Conservation (phyloP, 2,329 filamentous ascomycete genomes). For the Huntiella omanensis region DNA sequence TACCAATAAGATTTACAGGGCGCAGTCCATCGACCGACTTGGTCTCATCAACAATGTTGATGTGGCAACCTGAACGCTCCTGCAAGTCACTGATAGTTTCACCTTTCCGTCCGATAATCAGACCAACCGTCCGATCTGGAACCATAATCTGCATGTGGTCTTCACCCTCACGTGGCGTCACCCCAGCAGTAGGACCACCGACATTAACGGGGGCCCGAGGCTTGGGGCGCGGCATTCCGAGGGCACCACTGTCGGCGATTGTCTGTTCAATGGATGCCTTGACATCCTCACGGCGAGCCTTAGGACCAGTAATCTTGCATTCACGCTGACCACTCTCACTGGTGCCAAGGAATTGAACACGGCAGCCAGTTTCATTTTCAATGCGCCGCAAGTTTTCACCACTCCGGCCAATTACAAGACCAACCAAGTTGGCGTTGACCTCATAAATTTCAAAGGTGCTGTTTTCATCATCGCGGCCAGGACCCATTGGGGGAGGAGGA, state of each 20-base stretch:
- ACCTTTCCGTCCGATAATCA: slow-evolving; percentile 85
- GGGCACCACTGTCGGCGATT: slow-evolving; percentile 12
- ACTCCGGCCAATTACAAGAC: slow-evolving; percentile 75
- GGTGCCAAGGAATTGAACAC: slow-evolving; percentile 74
- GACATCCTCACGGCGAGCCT: slow-evolving; percentile 53
- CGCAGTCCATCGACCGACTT: slow-evolving; percentile 82
- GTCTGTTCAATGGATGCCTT: slow-evolving; percentile 70
- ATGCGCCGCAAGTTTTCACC: slow-evolving; percentile 78
- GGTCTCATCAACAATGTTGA: slow-evolving; percentile 85
- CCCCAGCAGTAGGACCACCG: slow-evolving; percentile 14
- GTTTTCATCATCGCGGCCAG: slow-evolving; percentile 40
- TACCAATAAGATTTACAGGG: slow-evolving; percentile 78
- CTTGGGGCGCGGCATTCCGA: slow-evolving; percentile 28
- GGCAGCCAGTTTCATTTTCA: slow-evolving; percentile 61
- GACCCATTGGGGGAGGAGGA: slow-evolving; percentile 32
- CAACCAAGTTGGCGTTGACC: slow-evolving; percentile 73
- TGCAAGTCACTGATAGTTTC: slow-evolving; percentile 87
- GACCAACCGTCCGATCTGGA: slow-evolving; percentile 74
- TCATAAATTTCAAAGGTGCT: slow-evolving; percentile 51
- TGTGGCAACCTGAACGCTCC: slow-evolving; percentile 81
- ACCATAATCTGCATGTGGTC: slow-evolving; percentile 88
- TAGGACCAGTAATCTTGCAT: slow-evolving; percentile 67
- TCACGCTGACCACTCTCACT: slow-evolving; percentile 58
- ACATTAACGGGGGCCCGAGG: not conserved
- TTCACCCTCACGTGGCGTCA: slow-evolving; percentile 54